A percentile compares a stretch with the other conserved stretches of the same genome.
phyloP scores from a whole-genome alignment of 1,139 yeast species.

The Schwanniomyces etchellsii region DNA sequence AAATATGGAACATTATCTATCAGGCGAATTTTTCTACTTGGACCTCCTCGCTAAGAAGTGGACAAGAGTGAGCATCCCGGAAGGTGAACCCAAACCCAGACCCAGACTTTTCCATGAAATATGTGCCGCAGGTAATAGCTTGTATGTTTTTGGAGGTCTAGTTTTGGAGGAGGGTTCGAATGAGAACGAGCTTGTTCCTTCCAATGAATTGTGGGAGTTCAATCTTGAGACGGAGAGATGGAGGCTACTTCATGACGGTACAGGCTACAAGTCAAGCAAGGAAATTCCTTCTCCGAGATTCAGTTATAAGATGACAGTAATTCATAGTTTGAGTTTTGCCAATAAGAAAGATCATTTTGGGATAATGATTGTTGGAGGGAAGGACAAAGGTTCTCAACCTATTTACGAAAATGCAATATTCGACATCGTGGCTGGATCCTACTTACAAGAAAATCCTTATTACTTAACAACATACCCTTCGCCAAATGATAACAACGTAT shows the following conservation, averaged over 20 bases:
- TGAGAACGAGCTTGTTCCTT: conserved; percentile 28
- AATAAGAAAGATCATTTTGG: conserved; percentile 48
- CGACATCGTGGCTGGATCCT: conserved; percentile 45
- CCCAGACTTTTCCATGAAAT: conserved; percentile 61
- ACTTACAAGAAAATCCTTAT: conserved; percentile 32
- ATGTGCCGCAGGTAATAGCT: conserved; percentile 39
- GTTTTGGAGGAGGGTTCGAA: conserved; percentile 15
- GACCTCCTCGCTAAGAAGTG: conserved; percentile 54
- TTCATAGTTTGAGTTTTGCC: conserved; percentile 35
- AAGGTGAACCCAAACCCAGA: conserved; percentile 27
- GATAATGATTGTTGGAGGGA: conserved; percentile 57
- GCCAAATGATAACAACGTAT: conserved; percentile 8
- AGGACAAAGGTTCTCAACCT: conserved; percentile 35
- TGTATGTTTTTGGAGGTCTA: conserved; percentile 64
- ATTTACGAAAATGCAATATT: conserved; percentile 43
- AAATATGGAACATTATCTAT: conserved; percentile 39
- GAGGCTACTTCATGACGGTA: conserved; percentile 44
- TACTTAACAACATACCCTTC: conserved; percentile 17
- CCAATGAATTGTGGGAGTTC: conserved; percentile 66
- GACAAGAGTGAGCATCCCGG: conserved; percentile 31
- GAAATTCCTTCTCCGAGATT: conserved; percentile 39
- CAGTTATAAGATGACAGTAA: conserved; percentile 46
- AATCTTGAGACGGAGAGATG: conserved; percentile 47
- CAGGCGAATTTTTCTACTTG: conserved; percentile 52
- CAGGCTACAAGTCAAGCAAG: conserved; percentile 16